Percentiles rank a stretch among this genome's conserved stretches.
These are phyloP conservation scores for Hibiscus syriacus DNA, from an alignment of 345 rosid genomes.

Conservation along the genomic window DNA sequence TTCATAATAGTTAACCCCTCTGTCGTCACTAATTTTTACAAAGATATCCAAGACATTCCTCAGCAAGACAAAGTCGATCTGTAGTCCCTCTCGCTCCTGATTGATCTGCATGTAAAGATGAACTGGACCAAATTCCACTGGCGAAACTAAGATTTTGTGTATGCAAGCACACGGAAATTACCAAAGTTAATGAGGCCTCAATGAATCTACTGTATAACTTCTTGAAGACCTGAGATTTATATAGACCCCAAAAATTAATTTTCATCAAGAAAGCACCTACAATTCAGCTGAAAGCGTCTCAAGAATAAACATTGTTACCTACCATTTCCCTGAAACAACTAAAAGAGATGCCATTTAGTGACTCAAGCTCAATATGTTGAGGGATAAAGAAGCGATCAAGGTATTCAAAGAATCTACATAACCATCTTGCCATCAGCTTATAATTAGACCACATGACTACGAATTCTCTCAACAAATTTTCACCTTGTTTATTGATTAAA, in stretches of 20 bases:
- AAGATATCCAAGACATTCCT: constrained; percentile 15
- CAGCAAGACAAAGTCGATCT: constrained; percentile 12
- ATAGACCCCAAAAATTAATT: background rate
- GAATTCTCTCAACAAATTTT: constrained; percentile 18
- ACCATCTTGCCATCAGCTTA: constrained; percentile 27
- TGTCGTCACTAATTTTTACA: constrained; percentile 9
- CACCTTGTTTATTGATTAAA: constrained; percentile 13
- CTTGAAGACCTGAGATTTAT: constrained; percentile 19
- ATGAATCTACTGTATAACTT: constrained; percentile 4
- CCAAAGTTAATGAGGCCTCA: constrained; percentile 17
- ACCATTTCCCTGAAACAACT: constrained; percentile 19
- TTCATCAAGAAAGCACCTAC: background rate
- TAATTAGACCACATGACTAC: constrained; percentile 23
- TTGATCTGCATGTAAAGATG: constrained; percentile 13
- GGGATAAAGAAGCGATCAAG: constrained; percentile 21
- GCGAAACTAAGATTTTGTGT: background rate
- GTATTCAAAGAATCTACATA: constrained; percentile 22
- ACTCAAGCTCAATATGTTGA: background rate
- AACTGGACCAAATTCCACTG: background rate
- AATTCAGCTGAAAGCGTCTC: background rate
- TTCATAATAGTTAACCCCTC: constrained; percentile 10
- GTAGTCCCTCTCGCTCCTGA: constrained; percentile 18
- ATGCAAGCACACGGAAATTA: background rate
- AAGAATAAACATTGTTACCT: background rate
- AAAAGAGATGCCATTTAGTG: constrained; percentile 10